These are phyloP conservation scores for Creolimax fragrantissima DNA, from an alignment of 78 protist genomes.

Conservation along the genomic window DNA sequence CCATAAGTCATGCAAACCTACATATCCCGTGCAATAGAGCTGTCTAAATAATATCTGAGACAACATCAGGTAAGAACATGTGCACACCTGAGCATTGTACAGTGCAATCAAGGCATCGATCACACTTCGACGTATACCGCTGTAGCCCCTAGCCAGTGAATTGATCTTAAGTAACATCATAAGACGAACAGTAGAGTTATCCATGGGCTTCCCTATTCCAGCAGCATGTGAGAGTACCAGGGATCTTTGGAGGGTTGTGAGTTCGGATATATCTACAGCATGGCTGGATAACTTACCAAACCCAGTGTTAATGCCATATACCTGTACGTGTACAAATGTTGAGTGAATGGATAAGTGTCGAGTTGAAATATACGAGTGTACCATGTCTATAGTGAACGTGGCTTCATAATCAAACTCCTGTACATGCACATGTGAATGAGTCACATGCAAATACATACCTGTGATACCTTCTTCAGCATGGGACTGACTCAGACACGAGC, in stretches of 20 bases:
- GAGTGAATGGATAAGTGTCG: no score
- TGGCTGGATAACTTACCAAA: background rate
- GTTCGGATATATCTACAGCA: background rate
- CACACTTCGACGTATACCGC: background rate
- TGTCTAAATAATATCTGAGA: no score
- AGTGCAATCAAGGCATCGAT: background rate
- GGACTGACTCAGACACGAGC: no score
- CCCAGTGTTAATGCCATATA: background rate
- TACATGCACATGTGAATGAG: no score
- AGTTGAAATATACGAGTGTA: no score
- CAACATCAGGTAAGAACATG: background rate
- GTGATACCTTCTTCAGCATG: no score
- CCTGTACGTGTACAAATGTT: background rate
- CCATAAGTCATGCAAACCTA: no score
- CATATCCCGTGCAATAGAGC: no score
- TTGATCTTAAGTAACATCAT: constrained; percentile 9
- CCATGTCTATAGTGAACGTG: no score
- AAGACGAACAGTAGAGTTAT: constrained; percentile 5
- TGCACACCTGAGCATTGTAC: background rate
- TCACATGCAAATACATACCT: no score
- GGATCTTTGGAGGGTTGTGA: background rate
- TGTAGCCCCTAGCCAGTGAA: background rate
- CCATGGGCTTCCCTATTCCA: background rate
- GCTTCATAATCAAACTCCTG: no score
- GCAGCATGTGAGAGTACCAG: constrained; percentile 3